A percentile compares a stretch with the other conserved stretches of the same genome.
These are phyloP conservation scores for Cryptococcus sp. DNA, from an alignment of 1,284 basidiomycete species.

Conservation along the genomic window DNA sequence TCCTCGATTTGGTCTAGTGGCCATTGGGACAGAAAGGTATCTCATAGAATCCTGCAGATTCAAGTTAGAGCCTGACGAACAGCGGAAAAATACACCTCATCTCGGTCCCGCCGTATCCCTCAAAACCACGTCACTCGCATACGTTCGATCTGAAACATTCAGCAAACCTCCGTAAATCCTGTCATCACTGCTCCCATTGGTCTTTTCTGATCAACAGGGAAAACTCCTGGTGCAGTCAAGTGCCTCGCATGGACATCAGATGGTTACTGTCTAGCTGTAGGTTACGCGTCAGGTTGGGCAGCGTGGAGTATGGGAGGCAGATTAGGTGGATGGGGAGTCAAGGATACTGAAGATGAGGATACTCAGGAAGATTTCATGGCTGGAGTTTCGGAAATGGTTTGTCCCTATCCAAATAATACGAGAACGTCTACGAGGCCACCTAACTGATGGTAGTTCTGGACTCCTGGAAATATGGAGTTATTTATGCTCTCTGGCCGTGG, in stretches of 20 bases:
- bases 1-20: conserved; percentile 74
- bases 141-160: conserved; percentile 24
- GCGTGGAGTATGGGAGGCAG: conserved; percentile 88
- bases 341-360: conserved; percentile 43
- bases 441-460: conserved; percentile 67
- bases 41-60: neutral
- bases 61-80: conserved; percentile 38
- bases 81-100: conserved; percentile 55
- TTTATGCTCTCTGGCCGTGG: conserved; percentile 54
- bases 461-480: conserved; percentile 81
- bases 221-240: conserved; percentile 63
- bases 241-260: conserved; percentile 88
- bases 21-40: conserved; percentile 62
- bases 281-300: conserved; percentile 84
- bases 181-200: conserved; percentile 26
- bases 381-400: conserved; percentile 52
- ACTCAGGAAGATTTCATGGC: conserved; percentile 76
- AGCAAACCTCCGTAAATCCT: conserved; percentile 43
- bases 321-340: conserved; percentile 59
- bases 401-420: conserved; percentile 9
- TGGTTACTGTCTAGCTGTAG: conserved; percentile 94
- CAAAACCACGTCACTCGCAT: conserved; percentile 24
- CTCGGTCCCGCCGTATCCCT: conserved; percentile 44
- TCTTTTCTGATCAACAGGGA: conserved; percentile 37
- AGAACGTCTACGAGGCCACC: no score